These are phyloP conservation scores for Boletus reticuloceps DNA, from an alignment of 768 basidiomycete genomes.

Conservation along the genomic window DNA sequence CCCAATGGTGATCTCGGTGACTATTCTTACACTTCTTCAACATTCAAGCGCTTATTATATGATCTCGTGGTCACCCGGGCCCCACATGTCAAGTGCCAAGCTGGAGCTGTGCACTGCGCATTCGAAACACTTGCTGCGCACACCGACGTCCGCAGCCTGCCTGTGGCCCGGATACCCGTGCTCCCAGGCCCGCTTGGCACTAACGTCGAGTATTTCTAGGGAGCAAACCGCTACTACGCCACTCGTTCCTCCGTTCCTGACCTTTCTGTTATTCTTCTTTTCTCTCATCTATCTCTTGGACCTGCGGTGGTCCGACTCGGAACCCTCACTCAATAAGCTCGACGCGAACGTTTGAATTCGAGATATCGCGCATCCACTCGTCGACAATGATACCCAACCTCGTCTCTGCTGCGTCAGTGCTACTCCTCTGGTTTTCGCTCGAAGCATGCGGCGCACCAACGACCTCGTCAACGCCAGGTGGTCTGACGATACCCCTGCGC, in stretches of 20 bases:
- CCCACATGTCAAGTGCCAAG: background rate
- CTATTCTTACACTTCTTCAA: too few relatives aligned
- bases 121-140: conserved; percentile 1
- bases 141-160: conserved; percentile 3
- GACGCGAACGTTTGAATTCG: too few relatives aligned
- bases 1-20: too few relatives aligned
- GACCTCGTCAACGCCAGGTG: background rate
- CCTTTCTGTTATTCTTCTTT: background rate
- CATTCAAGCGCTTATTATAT: too few relatives aligned
- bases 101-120: background rate
- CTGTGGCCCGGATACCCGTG: background rate
- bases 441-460: conserved; percentile 15
- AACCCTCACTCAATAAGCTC: too few relatives aligned
- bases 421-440: conserved; percentile 14
- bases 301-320: too few relatives aligned
- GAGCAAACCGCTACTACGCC: too few relatives aligned
- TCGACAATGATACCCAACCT: conserved; percentile 15
- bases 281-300: too few relatives aligned
- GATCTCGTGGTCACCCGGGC: too few relatives aligned
- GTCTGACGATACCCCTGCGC: conserved; percentile 21
- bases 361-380: background rate
- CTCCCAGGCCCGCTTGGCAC: background rate
- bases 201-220: conserved; percentile 3
- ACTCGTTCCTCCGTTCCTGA: background rate
- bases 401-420: conserved; percentile 4